Evolutionary conservation across 176 grass and related monocot genomes (phyloP).

Genomic region (Pontederia paniculata): DNA sequence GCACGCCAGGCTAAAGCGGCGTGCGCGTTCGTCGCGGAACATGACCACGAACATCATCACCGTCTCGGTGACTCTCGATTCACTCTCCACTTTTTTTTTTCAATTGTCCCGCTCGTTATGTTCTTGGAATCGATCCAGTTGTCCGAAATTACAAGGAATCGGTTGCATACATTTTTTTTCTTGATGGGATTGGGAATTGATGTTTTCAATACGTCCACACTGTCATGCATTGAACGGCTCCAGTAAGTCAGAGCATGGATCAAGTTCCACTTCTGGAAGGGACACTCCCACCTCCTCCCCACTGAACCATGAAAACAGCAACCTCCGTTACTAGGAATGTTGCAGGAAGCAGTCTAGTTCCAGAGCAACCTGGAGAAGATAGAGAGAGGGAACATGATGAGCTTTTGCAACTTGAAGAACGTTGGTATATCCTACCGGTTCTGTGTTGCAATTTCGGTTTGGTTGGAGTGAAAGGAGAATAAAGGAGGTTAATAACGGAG

Average conservation of each 20-base stretch:
- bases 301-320: conserved; percentile 20
- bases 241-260: conserved; percentile 34
- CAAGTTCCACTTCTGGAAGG: conserved; percentile 30
- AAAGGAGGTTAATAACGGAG: no score
- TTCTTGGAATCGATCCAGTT: not conserved
- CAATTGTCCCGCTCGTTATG: not conserved
- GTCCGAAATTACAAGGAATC: not conserved
- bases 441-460: no score
- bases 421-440: no score
- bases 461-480: no score
- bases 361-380: conserved; percentile 20
- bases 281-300: conserved; percentile 35
- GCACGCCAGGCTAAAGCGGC: conserved; percentile 44
- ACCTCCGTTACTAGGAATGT: conserved; percentile 21
- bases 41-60: conserved; percentile 53
- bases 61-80: conserved; percentile 34
- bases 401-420: no score
- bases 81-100: not conserved
- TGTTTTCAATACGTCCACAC: conserved; percentile 49
- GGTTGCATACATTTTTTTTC: no score
- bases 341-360: conserved; percentile 9
- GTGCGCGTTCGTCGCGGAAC: conserved; percentile 48
- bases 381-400: not conserved
- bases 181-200: no score
- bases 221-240: conserved; percentile 66